phyloP scores from a whole-genome alignment of 139 green algal genomes.

The Edaphochlamys debaryana region DNA sequence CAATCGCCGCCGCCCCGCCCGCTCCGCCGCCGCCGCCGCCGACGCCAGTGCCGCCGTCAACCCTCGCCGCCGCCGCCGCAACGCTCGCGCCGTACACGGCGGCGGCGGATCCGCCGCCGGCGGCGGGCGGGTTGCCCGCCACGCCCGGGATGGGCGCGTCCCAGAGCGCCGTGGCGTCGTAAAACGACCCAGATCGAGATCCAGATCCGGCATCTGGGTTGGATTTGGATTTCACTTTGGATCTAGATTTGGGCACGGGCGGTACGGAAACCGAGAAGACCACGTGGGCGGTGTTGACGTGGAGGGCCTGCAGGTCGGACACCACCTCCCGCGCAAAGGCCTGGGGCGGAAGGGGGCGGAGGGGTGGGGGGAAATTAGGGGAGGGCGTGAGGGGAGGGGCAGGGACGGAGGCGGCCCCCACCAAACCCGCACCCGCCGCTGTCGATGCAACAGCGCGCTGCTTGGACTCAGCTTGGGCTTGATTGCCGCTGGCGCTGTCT shows the following conservation, averaged over 20 bases:
- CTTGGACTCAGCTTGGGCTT: not conserved
- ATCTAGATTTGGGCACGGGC: too few species aligned
- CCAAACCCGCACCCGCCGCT: too few species aligned
- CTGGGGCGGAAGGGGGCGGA: not conserved
- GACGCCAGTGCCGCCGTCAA: not conserved
- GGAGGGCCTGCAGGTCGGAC: slow-evolving; percentile 17
- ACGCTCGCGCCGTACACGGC: not conserved
- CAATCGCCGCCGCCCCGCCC: too few species aligned
- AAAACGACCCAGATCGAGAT: not conserved
- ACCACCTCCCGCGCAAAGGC: slow-evolving; percentile 39
- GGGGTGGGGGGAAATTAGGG: not conserved
- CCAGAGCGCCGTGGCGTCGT: not conserved
- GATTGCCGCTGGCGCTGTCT: too few species aligned
- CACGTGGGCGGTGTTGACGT: not conserved
- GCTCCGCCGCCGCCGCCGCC: not conserved
- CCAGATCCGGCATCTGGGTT: too few species aligned
- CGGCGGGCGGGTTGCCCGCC: too few species aligned
- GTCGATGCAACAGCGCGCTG: too few species aligned
- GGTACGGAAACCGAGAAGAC: slow-evolving; percentile 6
- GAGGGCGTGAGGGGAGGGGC: too few species aligned
- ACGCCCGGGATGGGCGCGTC: too few species aligned
- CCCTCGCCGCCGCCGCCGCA: not conserved
- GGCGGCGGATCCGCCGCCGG: too few species aligned
- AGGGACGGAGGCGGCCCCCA: too few species aligned
- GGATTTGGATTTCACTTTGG: too few species aligned